These are phyloP conservation scores for Neurospora hispaniola DNA, from an alignment of 495 filamentous ascomycete species.

Conservation along the genomic window DNA sequence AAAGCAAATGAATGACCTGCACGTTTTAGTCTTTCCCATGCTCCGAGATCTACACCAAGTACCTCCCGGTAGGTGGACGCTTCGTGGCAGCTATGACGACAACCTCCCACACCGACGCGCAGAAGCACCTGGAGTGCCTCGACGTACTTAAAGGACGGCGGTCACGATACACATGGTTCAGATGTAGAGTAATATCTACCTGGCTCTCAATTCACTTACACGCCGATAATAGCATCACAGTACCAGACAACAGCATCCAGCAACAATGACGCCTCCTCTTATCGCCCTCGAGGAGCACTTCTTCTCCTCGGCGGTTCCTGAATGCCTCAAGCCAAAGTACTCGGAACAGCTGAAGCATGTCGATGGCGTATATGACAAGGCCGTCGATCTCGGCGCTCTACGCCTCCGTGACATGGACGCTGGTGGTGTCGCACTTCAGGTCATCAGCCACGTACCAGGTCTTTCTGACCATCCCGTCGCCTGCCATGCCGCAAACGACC, in stretches of 20 bases:
- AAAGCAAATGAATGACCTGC: neutral
- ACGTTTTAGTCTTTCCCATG: neutral
- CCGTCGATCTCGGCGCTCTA: conserved; percentile 27
- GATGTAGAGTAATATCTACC: neutral
- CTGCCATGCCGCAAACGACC: conserved; percentile 40
- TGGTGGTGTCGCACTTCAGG: conserved; percentile 41
- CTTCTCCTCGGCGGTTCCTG: conserved; percentile 28
- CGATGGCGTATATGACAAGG: conserved; percentile 17
- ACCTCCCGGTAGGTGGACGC: neutral
- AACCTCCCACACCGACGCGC: neutral
- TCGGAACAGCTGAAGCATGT: conserved; percentile 23
- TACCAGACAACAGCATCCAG: neutral
- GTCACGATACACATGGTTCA: neutral
- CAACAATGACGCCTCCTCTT: conserved; percentile 19
- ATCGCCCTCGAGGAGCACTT: conserved; percentile 56
- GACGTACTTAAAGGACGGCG: neutral
- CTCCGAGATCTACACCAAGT: neutral
- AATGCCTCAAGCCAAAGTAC: conserved; percentile 7
- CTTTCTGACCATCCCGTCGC: conserved; percentile 18
- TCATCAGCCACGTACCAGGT: conserved; percentile 44
- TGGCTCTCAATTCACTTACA: neutral
- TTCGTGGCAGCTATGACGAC: neutral
- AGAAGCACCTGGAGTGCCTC: neutral
- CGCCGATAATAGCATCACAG: neutral
- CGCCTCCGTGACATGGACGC: conserved; percentile 44